Evolutionary conservation across 1,284 basidiomycete genomes (phyloP), one percentile per base, ranked within the genome.

Genomic region (Malassezia obtusa): DNA sequence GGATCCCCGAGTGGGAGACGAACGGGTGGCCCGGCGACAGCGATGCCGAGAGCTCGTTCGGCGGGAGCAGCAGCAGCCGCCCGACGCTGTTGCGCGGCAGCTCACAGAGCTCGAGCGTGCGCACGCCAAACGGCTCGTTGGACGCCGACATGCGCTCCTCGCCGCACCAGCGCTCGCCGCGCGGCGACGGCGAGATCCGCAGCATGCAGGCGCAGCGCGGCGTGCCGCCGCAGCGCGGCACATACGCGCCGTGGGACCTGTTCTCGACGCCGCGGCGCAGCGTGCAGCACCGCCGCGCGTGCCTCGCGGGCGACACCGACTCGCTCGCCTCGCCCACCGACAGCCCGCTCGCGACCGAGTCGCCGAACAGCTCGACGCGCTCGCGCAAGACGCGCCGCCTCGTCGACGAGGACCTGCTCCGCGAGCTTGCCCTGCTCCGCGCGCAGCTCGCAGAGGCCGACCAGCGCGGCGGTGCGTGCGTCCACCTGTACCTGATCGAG

Each of bases 401-500:
- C 1, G 61, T 66, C 6, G 64, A 68, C 38, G 66, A 68, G 44
- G 66, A 68, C 32, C 50, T 68, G 4, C 57, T 68, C 3, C 62
- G 64, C 22, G 64, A 68, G 41, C 66, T 68, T 21, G 64, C 66
- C 4, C 58, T 58, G 25, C 59, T 68, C 26, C 63, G 64, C 2
- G 51, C 58, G 38, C 54, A 61, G 22, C 60, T 62, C 28, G 65
- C 60, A 0, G 52, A 48, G 5, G 52, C 60, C 19, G 64, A 66
- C 54, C 50, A 49, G 10, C 52, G 57, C 19, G 59, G 61, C 15
- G 51, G 47, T 19, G 57, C 59, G 5, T 52, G 58, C 26, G 64
- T 65, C 14, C 63, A 68, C 39, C 54, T 68, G 17, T 68, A 68
- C 52, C 61, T 67, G 28, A 66, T 68, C 38, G 66, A 67, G 28